These are phyloP conservation scores for Mycosphaerella sp. DNA, from an alignment of 2,329 filamentous ascomycete species.

Conservation along the genomic window DNA sequence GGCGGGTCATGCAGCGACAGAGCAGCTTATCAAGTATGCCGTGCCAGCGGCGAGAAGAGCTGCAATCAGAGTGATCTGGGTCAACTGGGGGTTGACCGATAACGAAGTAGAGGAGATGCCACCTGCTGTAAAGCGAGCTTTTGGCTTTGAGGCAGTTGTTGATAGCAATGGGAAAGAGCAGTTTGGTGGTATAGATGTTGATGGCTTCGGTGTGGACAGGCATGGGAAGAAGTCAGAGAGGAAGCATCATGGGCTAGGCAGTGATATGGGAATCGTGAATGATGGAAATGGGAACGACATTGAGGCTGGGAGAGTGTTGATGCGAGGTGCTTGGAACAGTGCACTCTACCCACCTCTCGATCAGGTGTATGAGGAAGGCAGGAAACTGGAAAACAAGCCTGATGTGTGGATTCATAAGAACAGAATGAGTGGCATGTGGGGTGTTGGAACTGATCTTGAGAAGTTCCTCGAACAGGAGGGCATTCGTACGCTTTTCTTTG, in stretches of 20 bases:
- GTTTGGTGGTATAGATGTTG: conserved; percentile 13
- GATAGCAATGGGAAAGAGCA: conserved; percentile 15
- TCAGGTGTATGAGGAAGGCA: conserved; percentile 33
- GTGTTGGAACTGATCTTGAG: conserved; percentile 39
- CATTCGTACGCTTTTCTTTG: conserved; percentile 49
- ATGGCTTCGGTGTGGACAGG: conserved; percentile 23
- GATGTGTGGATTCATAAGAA: conserved; percentile 54
- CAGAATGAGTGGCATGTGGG: conserved; percentile 54
- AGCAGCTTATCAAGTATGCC: conserved; percentile 39
- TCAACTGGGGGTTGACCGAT: conserved; percentile 55
- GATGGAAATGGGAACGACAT: conserved; percentile 40
- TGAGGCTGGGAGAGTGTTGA: conserved; percentile 44
- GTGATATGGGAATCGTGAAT: conserved; percentile 26
- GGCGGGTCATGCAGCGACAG: conserved; percentile 39
- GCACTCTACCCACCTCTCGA: conserved; percentile 46
- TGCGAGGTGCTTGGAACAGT: conserved; percentile 53
- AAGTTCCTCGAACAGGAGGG: conserved; percentile 38
- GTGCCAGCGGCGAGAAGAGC: conserved; percentile 46
- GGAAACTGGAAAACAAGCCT: conserved; percentile 24
- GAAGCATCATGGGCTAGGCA: conserved; percentile 33
- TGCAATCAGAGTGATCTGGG: conserved; percentile 49
- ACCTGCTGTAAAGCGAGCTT: conserved; percentile 45
- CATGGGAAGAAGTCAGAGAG: conserved; percentile 25
- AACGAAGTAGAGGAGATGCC: conserved; percentile 48
- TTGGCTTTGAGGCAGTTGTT: conserved; percentile 38